A percentile compares a stretch with the other conserved stretches of the same genome.
phyloP scores from a whole-genome alignment of 164 flowering plant genomes.

The Tinospora cordifolia region DNA sequence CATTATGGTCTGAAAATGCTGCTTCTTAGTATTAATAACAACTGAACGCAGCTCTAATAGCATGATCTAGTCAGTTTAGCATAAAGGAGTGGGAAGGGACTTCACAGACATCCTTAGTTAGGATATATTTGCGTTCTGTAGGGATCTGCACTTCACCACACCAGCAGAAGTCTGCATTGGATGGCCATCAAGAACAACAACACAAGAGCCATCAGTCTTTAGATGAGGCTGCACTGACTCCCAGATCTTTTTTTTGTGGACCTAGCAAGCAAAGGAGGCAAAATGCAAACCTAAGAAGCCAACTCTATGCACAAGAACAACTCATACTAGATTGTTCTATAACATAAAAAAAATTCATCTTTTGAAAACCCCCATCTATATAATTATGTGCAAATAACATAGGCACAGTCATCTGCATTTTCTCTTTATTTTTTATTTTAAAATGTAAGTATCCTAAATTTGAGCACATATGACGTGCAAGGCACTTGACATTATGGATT shows the following conservation, averaged over 20 bases:
- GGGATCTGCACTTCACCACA: conserved; percentile 41
- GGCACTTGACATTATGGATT: not conserved
- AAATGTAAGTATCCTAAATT: not conserved
- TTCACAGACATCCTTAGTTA: conserved; percentile 24
- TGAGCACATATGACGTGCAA: not conserved
- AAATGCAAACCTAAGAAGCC: not conserved
- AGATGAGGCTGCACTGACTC: conserved; percentile 84
- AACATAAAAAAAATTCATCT: too few relatives aligned
- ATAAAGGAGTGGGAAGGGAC: not conserved
- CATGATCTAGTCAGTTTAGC: not conserved
- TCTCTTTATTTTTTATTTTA: not conserved
- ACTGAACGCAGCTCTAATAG: not conserved
- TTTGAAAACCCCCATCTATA: too few relatives aligned
- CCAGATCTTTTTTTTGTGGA: conserved; percentile 94
- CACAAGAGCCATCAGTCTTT: conserved; percentile 59
- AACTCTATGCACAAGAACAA: not conserved
- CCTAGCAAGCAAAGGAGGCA: conserved; percentile 12
- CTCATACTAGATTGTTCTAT: not conserved
- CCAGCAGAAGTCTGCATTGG: conserved; percentile 74
- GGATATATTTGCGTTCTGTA: conserved; percentile 67
- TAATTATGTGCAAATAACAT: not conserved
- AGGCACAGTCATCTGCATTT: not conserved
- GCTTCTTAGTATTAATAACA: not conserved
- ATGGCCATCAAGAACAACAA: conserved; percentile 57
- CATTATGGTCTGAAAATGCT: too few relatives aligned